Conservation (phyloP, 441 rosid genomes). For the Isatis lusitanica region DNA sequence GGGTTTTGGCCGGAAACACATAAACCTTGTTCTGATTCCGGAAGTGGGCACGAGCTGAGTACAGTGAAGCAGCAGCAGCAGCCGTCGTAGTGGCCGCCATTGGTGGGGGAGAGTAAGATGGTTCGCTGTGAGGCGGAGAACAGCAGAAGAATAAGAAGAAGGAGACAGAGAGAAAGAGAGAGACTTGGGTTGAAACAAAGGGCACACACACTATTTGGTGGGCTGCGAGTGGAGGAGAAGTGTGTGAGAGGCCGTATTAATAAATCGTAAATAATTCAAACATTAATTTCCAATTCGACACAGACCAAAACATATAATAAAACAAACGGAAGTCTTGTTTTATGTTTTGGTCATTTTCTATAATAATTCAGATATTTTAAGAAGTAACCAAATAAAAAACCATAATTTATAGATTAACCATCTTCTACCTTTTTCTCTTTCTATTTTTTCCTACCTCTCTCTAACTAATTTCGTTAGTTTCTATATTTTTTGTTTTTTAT, state of each 20-base stretch:
- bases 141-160: constrained; percentile 6
- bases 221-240: constrained; percentile 11
- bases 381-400: no score
- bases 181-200: neutral
- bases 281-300: neutral
- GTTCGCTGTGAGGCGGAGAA: constrained; percentile 34
- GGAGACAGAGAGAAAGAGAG: neutral
- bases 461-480: no score
- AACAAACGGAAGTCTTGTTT: no score
- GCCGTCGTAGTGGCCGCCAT: constrained; percentile 37
- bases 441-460: no score
- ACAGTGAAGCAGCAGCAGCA: constrained; percentile 19
- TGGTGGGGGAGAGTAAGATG: constrained; percentile 8
- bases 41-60: constrained; percentile 5
- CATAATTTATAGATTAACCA: no score
- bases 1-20: constrained; percentile 20
- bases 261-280: no score
- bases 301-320: neutral
- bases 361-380: no score
- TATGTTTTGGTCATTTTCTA: neutral
- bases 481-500: no score
- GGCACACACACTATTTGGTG: neutral
- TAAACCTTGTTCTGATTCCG: constrained; percentile 6
- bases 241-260: neutral
- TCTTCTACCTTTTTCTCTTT: no score